Percentiles rank a stretch among this genome's conserved stretches.
Evolutionary conservation across 441 rosid genomes (phyloP).

Genomic region (Erodium chrysanthum): DNA sequence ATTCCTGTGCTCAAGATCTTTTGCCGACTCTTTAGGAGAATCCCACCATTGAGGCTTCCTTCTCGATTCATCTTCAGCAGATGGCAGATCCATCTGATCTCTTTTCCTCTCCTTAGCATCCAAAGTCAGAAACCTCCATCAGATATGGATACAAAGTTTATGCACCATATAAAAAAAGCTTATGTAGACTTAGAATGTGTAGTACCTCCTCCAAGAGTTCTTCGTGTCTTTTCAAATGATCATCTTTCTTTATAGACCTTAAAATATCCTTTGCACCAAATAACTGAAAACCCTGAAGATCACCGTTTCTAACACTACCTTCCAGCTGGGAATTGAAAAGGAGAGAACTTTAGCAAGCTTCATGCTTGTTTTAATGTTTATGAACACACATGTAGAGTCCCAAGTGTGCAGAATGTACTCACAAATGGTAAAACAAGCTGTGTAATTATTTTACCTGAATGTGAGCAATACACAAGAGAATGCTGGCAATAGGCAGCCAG

Average conservation of each 20-base stretch:
- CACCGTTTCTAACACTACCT: conserved; percentile 76
- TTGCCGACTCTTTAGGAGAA: conserved; percentile 24
- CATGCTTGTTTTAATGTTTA: neutral
- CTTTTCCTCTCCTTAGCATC: conserved; percentile 26
- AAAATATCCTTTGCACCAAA: conserved; percentile 35
- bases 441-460: conserved; percentile 49
- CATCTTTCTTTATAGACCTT: conserved; percentile 23
- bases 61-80: conserved; percentile 28
- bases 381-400: neutral
- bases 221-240: conserved; percentile 22
- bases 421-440: too few relatives aligned
- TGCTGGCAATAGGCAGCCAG: conserved; percentile 89
- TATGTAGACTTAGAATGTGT: neutral
- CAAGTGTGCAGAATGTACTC: too few relatives aligned
- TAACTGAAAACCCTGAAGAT: conserved; percentile 52
- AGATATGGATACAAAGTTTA: conserved; percentile 8
- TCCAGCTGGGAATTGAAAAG: conserved; percentile 45
- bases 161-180: neutral
- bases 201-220: conserved; percentile 35
- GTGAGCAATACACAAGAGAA: conserved; percentile 61
- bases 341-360: neutral
- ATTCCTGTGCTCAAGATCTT: conserved; percentile 24
- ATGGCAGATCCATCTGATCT: conserved; percentile 25
- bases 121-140: conserved; percentile 9
- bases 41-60: conserved; percentile 26